Evolutionary conservation across 108 stramenopile genomes (phyloP).

Genomic region (Nitzschia putrida): DNA sequence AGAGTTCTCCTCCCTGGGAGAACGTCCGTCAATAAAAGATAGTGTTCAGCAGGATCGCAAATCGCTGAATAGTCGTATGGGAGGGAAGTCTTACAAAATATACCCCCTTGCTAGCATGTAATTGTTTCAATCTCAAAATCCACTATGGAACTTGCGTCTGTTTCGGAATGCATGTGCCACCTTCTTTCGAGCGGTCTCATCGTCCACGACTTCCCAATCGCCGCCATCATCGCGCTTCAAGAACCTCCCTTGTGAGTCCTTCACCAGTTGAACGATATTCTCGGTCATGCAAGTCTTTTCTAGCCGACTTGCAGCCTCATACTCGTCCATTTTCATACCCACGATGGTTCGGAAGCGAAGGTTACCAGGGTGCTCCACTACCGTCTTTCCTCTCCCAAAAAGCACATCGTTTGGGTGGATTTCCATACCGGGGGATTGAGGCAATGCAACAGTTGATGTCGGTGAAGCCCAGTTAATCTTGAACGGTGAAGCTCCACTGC

Average conservation of each 20-base stretch:
- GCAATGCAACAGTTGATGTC: background rate
- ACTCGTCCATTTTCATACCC: slow-evolving; percentile 18
- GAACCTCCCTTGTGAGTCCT: slow-evolving; percentile 34
- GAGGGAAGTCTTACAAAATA: too few species aligned
- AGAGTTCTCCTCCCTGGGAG: too few species aligned
- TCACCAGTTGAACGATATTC: slow-evolving; percentile 31
- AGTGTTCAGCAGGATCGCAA: too few species aligned
- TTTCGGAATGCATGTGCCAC: slow-evolving; percentile 42
- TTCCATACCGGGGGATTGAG: background rate
- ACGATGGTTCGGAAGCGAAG: slow-evolving; percentile 30
- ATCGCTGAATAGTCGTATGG: too few species aligned
- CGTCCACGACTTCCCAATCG: slow-evolving; percentile 34
- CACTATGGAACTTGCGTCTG: slow-evolving; percentile 19
- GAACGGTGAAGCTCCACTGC: background rate
- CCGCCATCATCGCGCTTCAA: slow-evolving; percentile 30
- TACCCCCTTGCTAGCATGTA: too few species aligned
- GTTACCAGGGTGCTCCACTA: slow-evolving; percentile 29
- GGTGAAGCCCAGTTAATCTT: slow-evolving; percentile 4
- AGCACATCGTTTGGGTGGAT: slow-evolving; percentile 17
- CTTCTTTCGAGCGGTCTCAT: slow-evolving; percentile 34
- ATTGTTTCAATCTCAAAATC: background rate
- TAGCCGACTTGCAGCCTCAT: slow-evolving; percentile 23
- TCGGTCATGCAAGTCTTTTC: slow-evolving; percentile 37
- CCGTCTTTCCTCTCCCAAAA: slow-evolving; percentile 26
- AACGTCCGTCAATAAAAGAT: too few species aligned